A percentile compares a stretch with the other conserved stretches of the same genome.
Evolutionary conservation across 78 protist genomes (phyloP).

Genomic region (Protostelium mycophagum): DNA sequence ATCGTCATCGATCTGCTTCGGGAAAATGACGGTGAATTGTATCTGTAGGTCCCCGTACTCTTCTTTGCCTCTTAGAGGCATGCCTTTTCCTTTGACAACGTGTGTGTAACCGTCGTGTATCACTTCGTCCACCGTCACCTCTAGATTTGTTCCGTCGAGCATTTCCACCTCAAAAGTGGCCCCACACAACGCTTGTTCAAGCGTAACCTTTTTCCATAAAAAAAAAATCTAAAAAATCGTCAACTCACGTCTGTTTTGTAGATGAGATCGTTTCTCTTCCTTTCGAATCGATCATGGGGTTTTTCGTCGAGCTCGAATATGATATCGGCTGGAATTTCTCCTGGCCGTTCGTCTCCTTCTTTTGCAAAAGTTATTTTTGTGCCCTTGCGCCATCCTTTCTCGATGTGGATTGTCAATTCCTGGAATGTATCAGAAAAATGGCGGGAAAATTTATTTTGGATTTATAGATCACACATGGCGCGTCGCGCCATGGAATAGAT

Average conservation of each 20-base stretch:
- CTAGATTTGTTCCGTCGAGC: not conserved
- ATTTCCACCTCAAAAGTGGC: not conserved
- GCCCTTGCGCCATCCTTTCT: constrained; percentile 75
- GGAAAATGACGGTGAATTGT: not conserved
- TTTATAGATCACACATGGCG: no score
- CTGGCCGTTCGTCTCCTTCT: constrained; percentile 53
- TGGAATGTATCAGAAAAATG: no score
- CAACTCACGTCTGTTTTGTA: not conserved
- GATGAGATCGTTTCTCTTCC: constrained; percentile 59
- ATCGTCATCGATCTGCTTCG: not conserved
- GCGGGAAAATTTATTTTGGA: no score
- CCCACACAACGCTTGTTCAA: not conserved
- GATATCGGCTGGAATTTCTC: constrained; percentile 59
- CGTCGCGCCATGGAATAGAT: no score
- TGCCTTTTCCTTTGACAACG: not conserved
- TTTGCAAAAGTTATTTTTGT: constrained; percentile 65
- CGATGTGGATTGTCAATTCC: constrained; percentile 28
- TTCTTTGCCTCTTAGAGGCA: not conserved
- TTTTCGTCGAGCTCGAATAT: constrained; percentile 67
- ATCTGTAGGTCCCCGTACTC: not conserved
- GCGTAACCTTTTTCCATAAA: not conserved
- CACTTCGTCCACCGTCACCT: not conserved
- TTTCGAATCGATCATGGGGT: constrained; percentile 43
- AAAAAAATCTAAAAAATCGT: no score
- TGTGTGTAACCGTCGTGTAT: not conserved